phyloP scores from a whole-genome alignment of 768 basidiomycete genomes.

The Saitozyma podzolica region DNA sequence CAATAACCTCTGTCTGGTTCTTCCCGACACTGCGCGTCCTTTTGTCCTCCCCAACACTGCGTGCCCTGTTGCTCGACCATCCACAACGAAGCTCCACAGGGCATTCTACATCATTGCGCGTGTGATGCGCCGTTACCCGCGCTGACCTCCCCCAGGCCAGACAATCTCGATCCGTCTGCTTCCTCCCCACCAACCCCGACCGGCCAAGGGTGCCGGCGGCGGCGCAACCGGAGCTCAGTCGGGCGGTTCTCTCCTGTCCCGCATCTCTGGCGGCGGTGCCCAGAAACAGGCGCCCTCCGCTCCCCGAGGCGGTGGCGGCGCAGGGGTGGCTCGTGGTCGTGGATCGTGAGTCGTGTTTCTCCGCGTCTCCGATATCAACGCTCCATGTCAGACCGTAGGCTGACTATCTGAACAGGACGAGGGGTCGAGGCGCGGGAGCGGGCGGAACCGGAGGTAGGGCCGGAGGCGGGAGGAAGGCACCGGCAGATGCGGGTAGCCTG shows the following conservation, averaged over 20 bases:
- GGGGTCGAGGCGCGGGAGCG: not conserved
- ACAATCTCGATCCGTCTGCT: slow-evolving; percentile 45
- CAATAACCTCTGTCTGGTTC: slow-evolving; percentile 1
- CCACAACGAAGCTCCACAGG: too few species aligned
- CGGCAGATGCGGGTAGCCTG: slow-evolving; percentile 73
- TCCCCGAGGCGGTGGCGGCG: slow-evolving; percentile 19
- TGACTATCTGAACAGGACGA: not conserved
- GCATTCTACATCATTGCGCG: too few species aligned
- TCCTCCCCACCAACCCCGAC: slow-evolving; percentile 25
- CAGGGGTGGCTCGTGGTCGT: slow-evolving; percentile 17
- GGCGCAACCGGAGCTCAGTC: slow-evolving; percentile 13
- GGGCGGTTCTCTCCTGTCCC: slow-evolving; percentile 32
- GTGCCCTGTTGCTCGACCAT: too few species aligned
- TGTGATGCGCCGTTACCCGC: too few species aligned
- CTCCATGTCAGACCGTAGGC: not conserved
- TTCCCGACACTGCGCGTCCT: too few species aligned
- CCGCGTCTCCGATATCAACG: too few species aligned
- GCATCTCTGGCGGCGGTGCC: slow-evolving; percentile 20
- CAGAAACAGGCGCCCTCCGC: not conserved
- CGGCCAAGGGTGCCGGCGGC: slow-evolving; percentile 11
- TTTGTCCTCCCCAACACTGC: too few species aligned
- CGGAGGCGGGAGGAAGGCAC: slow-evolving; percentile 52
- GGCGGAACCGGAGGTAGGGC: slow-evolving; percentile 3
- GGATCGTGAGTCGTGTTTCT: slow-evolving; percentile 18
- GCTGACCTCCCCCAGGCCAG: slow-evolving; percentile 28